Percentiles rank a stretch among this genome's conserved stretches.
Evolutionary conservation across 768 basidiomycete genomes (phyloP).

Genomic region (Jaapia argillacea): DNA sequence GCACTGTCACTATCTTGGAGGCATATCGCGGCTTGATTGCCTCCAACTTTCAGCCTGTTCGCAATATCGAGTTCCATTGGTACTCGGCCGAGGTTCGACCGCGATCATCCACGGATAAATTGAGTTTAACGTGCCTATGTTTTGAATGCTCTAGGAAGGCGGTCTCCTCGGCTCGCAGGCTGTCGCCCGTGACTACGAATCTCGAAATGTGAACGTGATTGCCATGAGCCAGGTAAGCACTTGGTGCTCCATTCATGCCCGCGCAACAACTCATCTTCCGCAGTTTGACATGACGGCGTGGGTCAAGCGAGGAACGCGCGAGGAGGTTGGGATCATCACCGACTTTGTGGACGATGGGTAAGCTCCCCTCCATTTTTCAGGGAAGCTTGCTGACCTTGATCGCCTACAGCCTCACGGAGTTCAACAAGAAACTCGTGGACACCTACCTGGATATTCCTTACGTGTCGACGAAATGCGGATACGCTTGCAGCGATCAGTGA

Average conservation of each 20-base stretch:
- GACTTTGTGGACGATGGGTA: conserved; percentile 69
- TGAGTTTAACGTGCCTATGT: background rate
- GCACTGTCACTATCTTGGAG: conserved; percentile 73
- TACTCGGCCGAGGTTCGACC: conserved; percentile 68
- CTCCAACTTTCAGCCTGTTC: conserved; percentile 56
- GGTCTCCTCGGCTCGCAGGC: conserved; percentile 88
- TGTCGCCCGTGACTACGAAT: conserved; percentile 67
- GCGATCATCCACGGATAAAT: conserved; percentile 8
- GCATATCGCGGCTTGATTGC: conserved; percentile 62
- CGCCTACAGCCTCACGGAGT: conserved; percentile 57
- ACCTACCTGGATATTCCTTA: conserved; percentile 79
- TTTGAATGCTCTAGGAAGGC: conserved; percentile 44
- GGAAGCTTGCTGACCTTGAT: conserved; percentile 5
- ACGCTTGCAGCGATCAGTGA: conserved; percentile 92
- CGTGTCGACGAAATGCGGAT: conserved; percentile 84
- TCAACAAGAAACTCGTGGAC: conserved; percentile 72
- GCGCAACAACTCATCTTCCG: conserved; percentile 5
- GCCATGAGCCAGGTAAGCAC: conserved; percentile 71
- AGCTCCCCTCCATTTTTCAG: conserved; percentile 9
- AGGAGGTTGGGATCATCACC: conserved; percentile 69
- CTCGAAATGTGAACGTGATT: conserved; percentile 51
- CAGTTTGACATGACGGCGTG: conserved; percentile 92
- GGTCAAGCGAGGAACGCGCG: conserved; percentile 64
- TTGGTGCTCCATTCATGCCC: conserved; percentile 2
- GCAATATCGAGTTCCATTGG: conserved; percentile 75